Base-by-base conservation (phyloP, 257 asterid genomes). In the Jaltomata sinuosa region DNA sequence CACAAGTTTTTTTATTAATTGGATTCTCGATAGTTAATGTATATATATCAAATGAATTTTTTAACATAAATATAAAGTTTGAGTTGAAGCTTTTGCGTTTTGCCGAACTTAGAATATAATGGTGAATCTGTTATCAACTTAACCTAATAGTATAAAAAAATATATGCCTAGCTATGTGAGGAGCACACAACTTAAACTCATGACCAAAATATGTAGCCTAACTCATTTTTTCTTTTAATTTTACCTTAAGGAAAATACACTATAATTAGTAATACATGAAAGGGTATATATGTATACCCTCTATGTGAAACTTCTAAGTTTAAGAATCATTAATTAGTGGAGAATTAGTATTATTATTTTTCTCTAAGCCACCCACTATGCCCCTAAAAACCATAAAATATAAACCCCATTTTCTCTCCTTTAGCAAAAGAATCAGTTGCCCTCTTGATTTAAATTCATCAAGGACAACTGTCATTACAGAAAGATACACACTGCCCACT, bases 391-490 rank as follows among this genome's bases (percentile, higher is more conserved):
- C 74, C 50, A 90, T 84, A 87, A 79, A 79, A 88, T 79, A 89
- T 79, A 69, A 79, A 69, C 15, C 72, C 83, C 80, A 52, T 52
- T 74, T 87, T 83, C 84, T 86, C 31, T 83, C 80, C 76, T 82
- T 88, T 88, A 87, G 76, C 84, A 68, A 90, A 68, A 88, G 90
- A 91, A 93, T 90, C 91, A 89, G 83, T 87, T 84, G 87, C 90
- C 81, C 87, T 80, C 91, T 85, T 84, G 67, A 47, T 85, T 68
- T 83, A 32, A 78, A 87, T 84, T 86, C 89, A 83, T 87, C 93
- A 89, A 85, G 90, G 95, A 93, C 98, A 94, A 90, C 97, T 95
- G 98, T 91, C 94, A 83, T 22, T 85, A 88, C 87, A 83, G 95
- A 90, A 92, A 87, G 68, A 54, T 68, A 90, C 81, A 83, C 83